Percentiles rank a stretch among this genome's conserved stretches.
Evolutionary conservation across 1,284 basidiomycete species (phyloP).

Genomic region (Ustilago nuda): DNA sequence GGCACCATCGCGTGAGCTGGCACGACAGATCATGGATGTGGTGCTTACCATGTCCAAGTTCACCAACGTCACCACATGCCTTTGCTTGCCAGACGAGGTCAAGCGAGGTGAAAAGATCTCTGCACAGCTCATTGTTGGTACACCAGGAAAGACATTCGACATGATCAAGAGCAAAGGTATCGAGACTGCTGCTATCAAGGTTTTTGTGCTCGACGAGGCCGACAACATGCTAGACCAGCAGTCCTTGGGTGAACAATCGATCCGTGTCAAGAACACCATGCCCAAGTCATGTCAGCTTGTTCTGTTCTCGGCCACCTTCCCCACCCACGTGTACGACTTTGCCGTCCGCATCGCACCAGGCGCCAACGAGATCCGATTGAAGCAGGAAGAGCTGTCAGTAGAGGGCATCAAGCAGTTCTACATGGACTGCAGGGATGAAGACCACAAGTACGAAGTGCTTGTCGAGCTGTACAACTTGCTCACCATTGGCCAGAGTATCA

Average conservation of each 20-base stretch:
- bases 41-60: slow-evolving; percentile 94
- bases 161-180: slow-evolving; percentile 72
- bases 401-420: slow-evolving; percentile 98
- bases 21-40: slow-evolving; percentile 96
- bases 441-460: slow-evolving; percentile 95
- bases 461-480: slow-evolving; percentile 89
- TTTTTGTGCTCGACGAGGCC: slow-evolving; percentile 97
- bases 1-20: slow-evolving; percentile 90
- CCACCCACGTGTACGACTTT: slow-evolving; percentile 88
- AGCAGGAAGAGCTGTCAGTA: slow-evolving; percentile 92
- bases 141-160: slow-evolving; percentile 93
- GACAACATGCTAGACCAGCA: slow-evolving; percentile 98
- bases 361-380: slow-evolving; percentile 95
- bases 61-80: slow-evolving; percentile 89
- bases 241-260: slow-evolving; percentile 94
- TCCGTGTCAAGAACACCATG: slow-evolving; percentile 87
- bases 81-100: slow-evolving; percentile 85
- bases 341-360: slow-evolving; percentile 91
- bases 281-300: slow-evolving; percentile 83
- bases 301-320: slow-evolving; percentile 98
- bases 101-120: slow-evolving; percentile 80
- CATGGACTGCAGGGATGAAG: slow-evolving; percentile 83
- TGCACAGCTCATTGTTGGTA: slow-evolving; percentile 93
- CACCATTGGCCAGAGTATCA: slow-evolving; percentile 96
- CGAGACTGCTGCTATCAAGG: slow-evolving; percentile 84